phyloP scores from a whole-genome alignment of 306 rosid species.

The Phaseolus lunatus region DNA sequence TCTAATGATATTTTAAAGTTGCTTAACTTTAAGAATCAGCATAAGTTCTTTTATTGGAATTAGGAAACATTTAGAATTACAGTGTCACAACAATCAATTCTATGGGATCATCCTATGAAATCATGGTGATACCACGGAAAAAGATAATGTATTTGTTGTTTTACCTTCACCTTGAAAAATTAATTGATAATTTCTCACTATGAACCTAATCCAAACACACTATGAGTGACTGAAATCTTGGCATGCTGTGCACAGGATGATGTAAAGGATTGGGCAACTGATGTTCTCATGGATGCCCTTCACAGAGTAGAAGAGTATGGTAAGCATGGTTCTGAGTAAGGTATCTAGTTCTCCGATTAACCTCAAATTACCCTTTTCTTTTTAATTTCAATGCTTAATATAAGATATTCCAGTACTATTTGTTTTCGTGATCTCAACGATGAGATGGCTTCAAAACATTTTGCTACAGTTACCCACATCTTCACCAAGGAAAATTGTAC shows the following conservation, averaged over 20 bases:
- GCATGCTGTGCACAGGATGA: slow-evolving; percentile 61
- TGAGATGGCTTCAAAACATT: slow-evolving; percentile 10
- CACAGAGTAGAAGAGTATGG: slow-evolving; percentile 69
- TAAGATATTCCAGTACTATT: neutral
- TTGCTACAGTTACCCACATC: neutral
- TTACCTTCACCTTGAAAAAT: too few species aligned
- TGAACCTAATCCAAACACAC: too few species aligned
- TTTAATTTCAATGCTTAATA: neutral
- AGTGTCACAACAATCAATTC: too few species aligned
- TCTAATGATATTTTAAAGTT: too few species aligned
- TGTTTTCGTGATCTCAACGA: slow-evolving; percentile 14
- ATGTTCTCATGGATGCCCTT: slow-evolving; percentile 73
- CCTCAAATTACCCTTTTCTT: neutral
- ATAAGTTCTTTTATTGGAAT: too few species aligned
- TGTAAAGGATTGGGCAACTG: slow-evolving; percentile 84
- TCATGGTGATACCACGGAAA: too few species aligned
- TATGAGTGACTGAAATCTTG: slow-evolving; percentile 14
- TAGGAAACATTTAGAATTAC: neutral
- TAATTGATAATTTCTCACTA: too few species aligned
- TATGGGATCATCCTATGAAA: too few species aligned
- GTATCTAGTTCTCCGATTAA: slow-evolving; percentile 1
- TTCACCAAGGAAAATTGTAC: slow-evolving; percentile 27
- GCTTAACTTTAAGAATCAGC: too few species aligned
- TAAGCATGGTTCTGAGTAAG: slow-evolving; percentile 52
- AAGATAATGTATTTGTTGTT: too few species aligned